Evolutionary conservation across 768 basidiomycete species (phyloP).

Genomic region (Tylopilus felleus): DNA sequence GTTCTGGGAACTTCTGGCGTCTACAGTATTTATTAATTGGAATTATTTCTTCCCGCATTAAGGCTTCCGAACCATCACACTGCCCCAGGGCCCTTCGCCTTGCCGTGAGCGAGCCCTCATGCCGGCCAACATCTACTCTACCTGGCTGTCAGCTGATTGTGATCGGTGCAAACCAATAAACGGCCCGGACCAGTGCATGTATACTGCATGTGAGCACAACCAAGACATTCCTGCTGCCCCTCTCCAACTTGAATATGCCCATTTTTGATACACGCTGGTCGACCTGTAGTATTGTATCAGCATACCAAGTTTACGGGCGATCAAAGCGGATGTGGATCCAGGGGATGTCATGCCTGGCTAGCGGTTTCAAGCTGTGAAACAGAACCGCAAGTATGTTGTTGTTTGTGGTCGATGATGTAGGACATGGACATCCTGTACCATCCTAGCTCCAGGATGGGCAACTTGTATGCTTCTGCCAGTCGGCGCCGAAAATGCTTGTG

Average conservation of each 20-base stretch:
- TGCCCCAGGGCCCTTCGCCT: too few species aligned
- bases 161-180: too few species aligned
- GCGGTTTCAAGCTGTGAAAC: constrained; percentile 49
- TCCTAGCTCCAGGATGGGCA: background rate
- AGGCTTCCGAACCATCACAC: too few species aligned
- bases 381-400: background rate
- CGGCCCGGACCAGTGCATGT: too few species aligned
- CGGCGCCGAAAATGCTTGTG: background rate
- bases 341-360: constrained; percentile 58
- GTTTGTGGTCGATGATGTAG: background rate
- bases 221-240: constrained; percentile 1
- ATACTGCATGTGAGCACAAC: too few species aligned
- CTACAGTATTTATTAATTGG: too few species aligned
- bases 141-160: too few species aligned
- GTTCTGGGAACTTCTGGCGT: too few species aligned
- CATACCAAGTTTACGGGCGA: constrained; percentile 28
- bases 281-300: constrained; percentile 51
- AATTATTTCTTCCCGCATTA: too few species aligned
- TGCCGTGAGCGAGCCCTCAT: too few species aligned
- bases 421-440: background rate
- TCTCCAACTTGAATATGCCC: constrained; percentile 58
- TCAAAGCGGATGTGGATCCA: constrained; percentile 31
- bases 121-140: too few species aligned
- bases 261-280: constrained; percentile 45
- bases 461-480: background rate